Evolutionary conservation across 768 basidiomycete species (phyloP).

Genomic region (Pluteus cervinus): DNA sequence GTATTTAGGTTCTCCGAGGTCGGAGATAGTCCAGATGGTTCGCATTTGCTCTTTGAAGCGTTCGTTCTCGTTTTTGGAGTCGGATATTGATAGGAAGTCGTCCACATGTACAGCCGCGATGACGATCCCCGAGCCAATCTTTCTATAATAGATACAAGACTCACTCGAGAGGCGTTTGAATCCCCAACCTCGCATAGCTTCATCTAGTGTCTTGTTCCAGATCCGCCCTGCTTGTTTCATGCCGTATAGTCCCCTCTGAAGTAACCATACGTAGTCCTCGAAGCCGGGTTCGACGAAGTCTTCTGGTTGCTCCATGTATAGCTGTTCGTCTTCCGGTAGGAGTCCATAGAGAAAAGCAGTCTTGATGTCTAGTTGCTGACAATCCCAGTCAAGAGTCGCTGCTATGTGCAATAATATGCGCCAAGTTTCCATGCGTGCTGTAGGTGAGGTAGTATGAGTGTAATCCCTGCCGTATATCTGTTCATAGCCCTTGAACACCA

Average conservation of each 20-base stretch:
- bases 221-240: slow-evolving; percentile 30
- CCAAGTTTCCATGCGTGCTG: slow-evolving; percentile 32
- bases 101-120: slow-evolving; percentile 24
- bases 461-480: slow-evolving; percentile 37
- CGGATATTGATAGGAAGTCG: slow-evolving; percentile 19
- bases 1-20: slow-evolving; percentile 23
- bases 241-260: slow-evolving; percentile 24
- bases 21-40: slow-evolving; percentile 23
- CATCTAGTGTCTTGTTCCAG: slow-evolving; percentile 25
- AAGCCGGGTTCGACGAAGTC: slow-evolving; percentile 20
- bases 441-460: slow-evolving; percentile 33
- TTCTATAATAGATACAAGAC: slow-evolving; percentile 20
- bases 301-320: slow-evolving; percentile 29
- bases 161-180: slow-evolving; percentile 20
- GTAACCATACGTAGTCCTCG: slow-evolving; percentile 17
- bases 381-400: slow-evolving; percentile 24
- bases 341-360: slow-evolving; percentile 31
- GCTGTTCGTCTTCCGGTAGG: slow-evolving; percentile 19
- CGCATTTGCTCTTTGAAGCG: slow-evolving; percentile 21
- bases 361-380: slow-evolving; percentile 33
- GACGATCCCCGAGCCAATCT: slow-evolving; percentile 6
- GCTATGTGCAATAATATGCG: slow-evolving; percentile 28
- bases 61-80: slow-evolving; percentile 10
- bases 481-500: slow-evolving; percentile 36
- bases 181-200: slow-evolving; percentile 15